Percentiles rank a stretch among this genome's conserved stretches.
These are phyloP conservation scores for Colletotrichum noveboracense DNA, from an alignment of 2,329 filamentous ascomycete species.

Conservation along the genomic window DNA sequence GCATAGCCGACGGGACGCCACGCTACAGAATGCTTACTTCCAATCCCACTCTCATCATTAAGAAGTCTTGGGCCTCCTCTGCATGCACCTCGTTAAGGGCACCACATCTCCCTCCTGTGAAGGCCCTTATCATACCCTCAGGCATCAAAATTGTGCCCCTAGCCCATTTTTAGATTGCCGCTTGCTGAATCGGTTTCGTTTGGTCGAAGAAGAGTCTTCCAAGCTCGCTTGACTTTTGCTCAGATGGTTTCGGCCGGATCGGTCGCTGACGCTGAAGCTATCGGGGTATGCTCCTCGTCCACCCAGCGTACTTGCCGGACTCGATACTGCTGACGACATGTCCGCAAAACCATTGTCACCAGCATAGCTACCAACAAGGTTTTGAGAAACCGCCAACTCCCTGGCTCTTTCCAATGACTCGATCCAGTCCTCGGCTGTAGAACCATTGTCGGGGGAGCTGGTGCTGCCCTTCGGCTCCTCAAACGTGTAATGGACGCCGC, in stretches of 20 bases:
- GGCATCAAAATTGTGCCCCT: constrained; percentile 77
- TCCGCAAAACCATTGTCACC: constrained; percentile 72
- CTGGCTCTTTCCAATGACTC: constrained; percentile 86
- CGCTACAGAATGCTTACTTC: constrained; percentile 21
- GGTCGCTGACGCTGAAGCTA: constrained; percentile 53
- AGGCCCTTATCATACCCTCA: neutral
- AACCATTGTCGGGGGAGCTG: constrained; percentile 64
- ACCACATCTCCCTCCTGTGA: neutral
- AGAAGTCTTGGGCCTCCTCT: neutral
- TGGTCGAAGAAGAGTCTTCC: constrained; percentile 52
- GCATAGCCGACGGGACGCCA: constrained; percentile 20
- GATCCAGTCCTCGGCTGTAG: constrained; percentile 88
- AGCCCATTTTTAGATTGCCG: constrained; percentile 94
- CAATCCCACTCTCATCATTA: constrained; percentile 3
- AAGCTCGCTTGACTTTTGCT: constrained; percentile 63
- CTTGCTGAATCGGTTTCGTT: constrained; percentile 81
- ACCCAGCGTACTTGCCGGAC: constrained; percentile 76
- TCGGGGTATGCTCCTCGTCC: constrained; percentile 60
- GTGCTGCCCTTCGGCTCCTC: constrained; percentile 81
- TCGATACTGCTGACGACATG: constrained; percentile 75
- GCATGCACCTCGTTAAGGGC: neutral
- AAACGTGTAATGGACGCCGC: constrained; percentile 89
- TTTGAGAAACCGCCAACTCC: constrained; percentile 81
- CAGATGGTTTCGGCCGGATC: constrained; percentile 60
- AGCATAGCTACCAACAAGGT: constrained; percentile 68